These are phyloP conservation scores for Annulohypoxylon nitens DNA, from an alignment of 495 filamentous ascomycete genomes.

Conservation along the genomic window DNA sequence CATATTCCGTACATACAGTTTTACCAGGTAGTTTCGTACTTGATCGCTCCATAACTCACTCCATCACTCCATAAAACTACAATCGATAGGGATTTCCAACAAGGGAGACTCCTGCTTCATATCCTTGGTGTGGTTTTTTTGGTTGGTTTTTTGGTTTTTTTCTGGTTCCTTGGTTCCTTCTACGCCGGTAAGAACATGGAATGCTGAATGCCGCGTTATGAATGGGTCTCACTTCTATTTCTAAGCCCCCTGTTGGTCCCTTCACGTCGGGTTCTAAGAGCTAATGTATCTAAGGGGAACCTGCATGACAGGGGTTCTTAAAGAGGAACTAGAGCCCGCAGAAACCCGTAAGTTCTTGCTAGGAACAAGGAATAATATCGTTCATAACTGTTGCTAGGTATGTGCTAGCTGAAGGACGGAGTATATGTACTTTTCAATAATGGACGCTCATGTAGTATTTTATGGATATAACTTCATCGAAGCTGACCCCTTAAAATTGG, in stretches of 20 bases:
- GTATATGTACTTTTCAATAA: too few species aligned
- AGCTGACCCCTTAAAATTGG: too few species aligned
- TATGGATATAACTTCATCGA: too few species aligned
- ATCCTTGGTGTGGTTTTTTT: not conserved
- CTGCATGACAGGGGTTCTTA: constrained; percentile 36
- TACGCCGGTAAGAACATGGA: not conserved
- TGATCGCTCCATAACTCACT: not conserved
- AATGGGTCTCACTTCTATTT: constrained; percentile 26
- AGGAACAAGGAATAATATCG: constrained; percentile 37
- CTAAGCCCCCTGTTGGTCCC: constrained; percentile 35
- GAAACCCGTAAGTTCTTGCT: constrained; percentile 24
- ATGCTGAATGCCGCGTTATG: constrained; percentile 29
- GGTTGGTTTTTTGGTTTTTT: not conserved
- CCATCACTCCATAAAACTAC: not conserved
- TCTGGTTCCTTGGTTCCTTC: constrained; percentile 7
- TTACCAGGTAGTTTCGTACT: too few species aligned
- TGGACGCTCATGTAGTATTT: too few species aligned
- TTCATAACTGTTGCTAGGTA: constrained; percentile 1
- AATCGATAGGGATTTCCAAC: constrained; percentile 33
- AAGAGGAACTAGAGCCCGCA: constrained; percentile 21
- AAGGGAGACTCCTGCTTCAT: constrained; percentile 41
- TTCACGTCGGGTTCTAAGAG: constrained; percentile 35
- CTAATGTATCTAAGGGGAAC: constrained; percentile 36
- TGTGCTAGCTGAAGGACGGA: too few species aligned
- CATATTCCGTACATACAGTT: constrained; percentile 10